Percentiles rank a stretch among this genome's conserved stretches.
Conservation (phyloP, 164 flowering plant species). For the Hamamelis virginiana region DNA sequence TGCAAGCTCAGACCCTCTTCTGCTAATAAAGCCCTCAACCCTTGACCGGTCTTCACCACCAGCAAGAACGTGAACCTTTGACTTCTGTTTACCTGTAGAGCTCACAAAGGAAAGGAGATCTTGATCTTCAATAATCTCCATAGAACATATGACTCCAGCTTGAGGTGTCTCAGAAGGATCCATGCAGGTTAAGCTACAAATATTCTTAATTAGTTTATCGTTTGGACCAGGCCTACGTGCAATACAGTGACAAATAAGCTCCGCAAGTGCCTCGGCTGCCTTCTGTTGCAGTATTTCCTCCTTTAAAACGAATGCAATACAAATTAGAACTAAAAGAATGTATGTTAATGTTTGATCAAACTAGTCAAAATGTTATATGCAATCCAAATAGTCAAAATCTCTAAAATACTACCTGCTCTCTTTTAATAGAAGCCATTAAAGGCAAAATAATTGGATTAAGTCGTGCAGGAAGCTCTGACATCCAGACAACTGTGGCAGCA, state of each 20-base stretch:
- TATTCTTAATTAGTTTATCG: conserved; percentile 90
- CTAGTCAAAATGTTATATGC: neutral
- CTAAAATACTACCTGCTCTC: conserved; percentile 72
- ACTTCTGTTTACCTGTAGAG: conserved; percentile 44
- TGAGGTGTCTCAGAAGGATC: conserved; percentile 97
- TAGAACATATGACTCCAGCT: conserved; percentile 63
- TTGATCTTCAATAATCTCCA: conserved; percentile 78
- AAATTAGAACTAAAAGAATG: conserved; percentile 1
- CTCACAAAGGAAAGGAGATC: conserved; percentile 68
- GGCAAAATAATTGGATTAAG: conserved; percentile 94
- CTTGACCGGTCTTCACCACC: conserved; percentile 83
- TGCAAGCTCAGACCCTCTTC: conserved; percentile 93
- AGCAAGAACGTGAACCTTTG: conserved; percentile 54
- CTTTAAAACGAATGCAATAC: conserved; percentile 29
- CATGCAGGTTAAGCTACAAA: conserved; percentile 82
- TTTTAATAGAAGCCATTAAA: conserved; percentile 90
- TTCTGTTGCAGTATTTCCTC: conserved; percentile 89
- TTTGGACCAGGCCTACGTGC: conserved; percentile 83
- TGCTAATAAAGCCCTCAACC: conserved; percentile 81
- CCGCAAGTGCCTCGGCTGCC: conserved; percentile 96
- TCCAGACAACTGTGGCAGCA: conserved; percentile 96
- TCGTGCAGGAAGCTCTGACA: conserved; percentile 80
- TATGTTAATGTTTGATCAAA: neutral
- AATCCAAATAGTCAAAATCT: neutral
- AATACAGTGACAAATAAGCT: conserved; percentile 77